Evolutionary conservation across 1,284 basidiomycete genomes (phyloP).

Genomic region (Serendipita sp.): DNA sequence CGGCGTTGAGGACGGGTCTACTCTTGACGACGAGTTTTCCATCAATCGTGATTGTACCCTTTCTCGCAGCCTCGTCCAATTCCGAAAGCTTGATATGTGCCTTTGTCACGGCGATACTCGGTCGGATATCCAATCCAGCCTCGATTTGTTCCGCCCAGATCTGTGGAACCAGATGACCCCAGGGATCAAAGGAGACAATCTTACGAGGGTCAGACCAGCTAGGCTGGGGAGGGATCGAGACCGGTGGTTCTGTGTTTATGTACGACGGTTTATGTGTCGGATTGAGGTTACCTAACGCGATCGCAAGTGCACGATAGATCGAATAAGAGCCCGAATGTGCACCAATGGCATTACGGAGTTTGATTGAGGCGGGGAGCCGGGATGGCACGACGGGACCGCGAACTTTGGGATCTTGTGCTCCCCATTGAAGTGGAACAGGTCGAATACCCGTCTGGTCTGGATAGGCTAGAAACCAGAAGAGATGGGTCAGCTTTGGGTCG

Average conservation of each 20-base stretch:
- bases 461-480: slow-evolving; percentile 33
- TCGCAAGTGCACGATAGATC: slow-evolving; percentile 84
- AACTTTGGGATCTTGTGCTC: slow-evolving; percentile 44
- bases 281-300: slow-evolving; percentile 79
- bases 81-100: slow-evolving; percentile 84
- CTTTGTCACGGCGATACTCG: slow-evolving; percentile 81
- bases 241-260: slow-evolving; percentile 77
- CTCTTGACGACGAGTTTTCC: slow-evolving; percentile 70
- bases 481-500: neutral
- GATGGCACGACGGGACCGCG: slow-evolving; percentile 87
- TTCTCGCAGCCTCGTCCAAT: slow-evolving; percentile 67
- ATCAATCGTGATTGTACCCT: slow-evolving; percentile 65
- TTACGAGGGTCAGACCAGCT: slow-evolving; percentile 69
- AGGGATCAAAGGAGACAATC: slow-evolving; percentile 92
- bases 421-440: slow-evolving; percentile 74
- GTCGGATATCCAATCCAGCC: slow-evolving; percentile 65
- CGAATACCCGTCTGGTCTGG: slow-evolving; percentile 60
- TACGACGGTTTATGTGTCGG: slow-evolving; percentile 81
- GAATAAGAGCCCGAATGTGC: slow-evolving; percentile 90
- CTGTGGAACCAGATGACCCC: slow-evolving; percentile 79
- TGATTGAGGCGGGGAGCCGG: slow-evolving; percentile 71
- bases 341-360: slow-evolving; percentile 84
- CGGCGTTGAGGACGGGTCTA: slow-evolving; percentile 41
- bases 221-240: slow-evolving; percentile 67
- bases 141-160: slow-evolving; percentile 60